A percentile compares a stretch with the other conserved stretches of the same genome.
Evolutionary conservation across 2,329 filamentous ascomycete species (phyloP).

Genomic region (Seiridium unicorne): DNA sequence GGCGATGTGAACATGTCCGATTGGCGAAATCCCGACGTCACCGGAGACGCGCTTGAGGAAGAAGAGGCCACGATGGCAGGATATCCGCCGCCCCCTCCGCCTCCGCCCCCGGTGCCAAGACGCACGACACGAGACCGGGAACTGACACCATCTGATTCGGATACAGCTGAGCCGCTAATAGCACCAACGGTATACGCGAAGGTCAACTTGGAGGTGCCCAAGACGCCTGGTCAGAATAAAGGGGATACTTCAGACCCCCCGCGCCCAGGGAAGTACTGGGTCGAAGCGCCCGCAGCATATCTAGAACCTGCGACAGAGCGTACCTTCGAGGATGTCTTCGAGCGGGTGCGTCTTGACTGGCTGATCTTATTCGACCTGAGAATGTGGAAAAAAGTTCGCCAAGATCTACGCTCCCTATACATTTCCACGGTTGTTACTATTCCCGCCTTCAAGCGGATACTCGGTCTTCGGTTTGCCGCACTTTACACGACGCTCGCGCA

Average conservation of each 20-base stretch:
- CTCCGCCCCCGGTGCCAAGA: conserved; percentile 51
- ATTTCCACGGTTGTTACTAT: conserved; percentile 96
- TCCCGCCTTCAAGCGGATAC: conserved; percentile 90
- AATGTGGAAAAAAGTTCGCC: conserved; percentile 94
- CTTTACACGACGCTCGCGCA: conserved; percentile 93
- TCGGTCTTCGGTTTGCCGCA: conserved; percentile 90
- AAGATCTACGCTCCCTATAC: conserved; percentile 87
- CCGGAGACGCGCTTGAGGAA: conserved; percentile 69
- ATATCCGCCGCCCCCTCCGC: conserved; percentile 67
- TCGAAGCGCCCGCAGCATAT: conserved; percentile 74
- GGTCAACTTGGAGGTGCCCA: conserved; percentile 71
- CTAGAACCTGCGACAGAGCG: conserved; percentile 61
- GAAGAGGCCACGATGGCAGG: conserved; percentile 77
- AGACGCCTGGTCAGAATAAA: conserved; percentile 64
- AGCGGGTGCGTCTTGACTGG: conserved; percentile 88
- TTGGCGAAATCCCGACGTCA: conserved; percentile 39
- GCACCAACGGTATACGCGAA: conserved; percentile 61
- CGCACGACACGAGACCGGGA: conserved; percentile 53
- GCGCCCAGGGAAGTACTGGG: conserved; percentile 80
- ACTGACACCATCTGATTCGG: conserved; percentile 69
- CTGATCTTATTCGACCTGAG: conserved; percentile 91
- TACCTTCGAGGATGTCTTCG: conserved; percentile 81
- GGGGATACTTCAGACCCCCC: conserved; percentile 45
- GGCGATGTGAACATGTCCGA: conserved; percentile 45
- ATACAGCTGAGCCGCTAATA: conserved; percentile 67